Evolutionary conservation across 768 basidiomycete species (phyloP).

Genomic region (Tulasnella sp.): DNA sequence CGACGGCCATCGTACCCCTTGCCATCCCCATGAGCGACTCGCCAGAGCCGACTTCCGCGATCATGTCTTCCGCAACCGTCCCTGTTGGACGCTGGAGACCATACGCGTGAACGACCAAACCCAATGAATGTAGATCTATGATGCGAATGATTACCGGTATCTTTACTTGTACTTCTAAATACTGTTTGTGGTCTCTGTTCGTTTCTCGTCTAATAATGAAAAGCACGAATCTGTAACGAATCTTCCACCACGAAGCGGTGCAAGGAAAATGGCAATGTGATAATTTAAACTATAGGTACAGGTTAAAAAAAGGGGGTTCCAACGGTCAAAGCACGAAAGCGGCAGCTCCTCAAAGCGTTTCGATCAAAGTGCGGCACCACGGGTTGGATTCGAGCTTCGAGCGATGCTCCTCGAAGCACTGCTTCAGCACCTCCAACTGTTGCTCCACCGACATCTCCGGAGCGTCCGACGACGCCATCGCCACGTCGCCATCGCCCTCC

Average conservation of each 20-base stretch:
- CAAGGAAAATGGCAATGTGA: neutral
- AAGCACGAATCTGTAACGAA: neutral
- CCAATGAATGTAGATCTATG: neutral
- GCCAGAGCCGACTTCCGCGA: neutral
- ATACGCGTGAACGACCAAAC: neutral
- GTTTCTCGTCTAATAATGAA: neutral
- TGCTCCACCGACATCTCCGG: slow-evolving; percentile 45
- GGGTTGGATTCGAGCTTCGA: slow-evolving; percentile 73
- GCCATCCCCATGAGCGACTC: neutral
- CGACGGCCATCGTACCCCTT: neutral
- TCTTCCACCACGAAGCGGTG: neutral
- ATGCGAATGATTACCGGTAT: neutral
- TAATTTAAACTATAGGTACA: slow-evolving; percentile 12
- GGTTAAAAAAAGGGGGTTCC: neutral
- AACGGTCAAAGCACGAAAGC: neutral
- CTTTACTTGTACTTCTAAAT: neutral
- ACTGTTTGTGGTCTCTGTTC: neutral
- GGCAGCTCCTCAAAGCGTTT: slow-evolving; percentile 45
- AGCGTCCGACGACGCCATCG: slow-evolving; percentile 44
- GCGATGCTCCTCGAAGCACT: slow-evolving; percentile 65
- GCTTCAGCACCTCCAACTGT: slow-evolving; percentile 59
- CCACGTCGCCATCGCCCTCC: slow-evolving; percentile 55
- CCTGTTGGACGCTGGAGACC: neutral
- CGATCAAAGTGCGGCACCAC: slow-evolving; percentile 72
- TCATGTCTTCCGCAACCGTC: neutral